These are phyloP conservation scores for Lupinus albus DNA, from an alignment of 306 rosid species.

Conservation along the genomic window DNA sequence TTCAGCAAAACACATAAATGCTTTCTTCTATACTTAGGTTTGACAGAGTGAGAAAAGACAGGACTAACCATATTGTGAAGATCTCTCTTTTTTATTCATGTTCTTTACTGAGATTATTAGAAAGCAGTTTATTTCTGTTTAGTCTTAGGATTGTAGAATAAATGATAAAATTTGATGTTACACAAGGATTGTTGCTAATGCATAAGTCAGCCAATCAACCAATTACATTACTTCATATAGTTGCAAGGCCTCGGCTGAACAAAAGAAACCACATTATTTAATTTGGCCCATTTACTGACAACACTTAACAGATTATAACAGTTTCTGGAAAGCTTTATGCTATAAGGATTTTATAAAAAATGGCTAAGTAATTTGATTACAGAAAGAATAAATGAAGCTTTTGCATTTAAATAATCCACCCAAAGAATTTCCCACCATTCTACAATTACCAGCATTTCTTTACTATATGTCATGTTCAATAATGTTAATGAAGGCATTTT, in stretches of 20 bases:
- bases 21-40: not conserved
- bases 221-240: constrained; percentile 7
- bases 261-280: constrained; percentile 30
- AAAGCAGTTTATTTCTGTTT: not conserved
- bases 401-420: constrained; percentile 4
- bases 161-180: not conserved
- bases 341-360: constrained; percentile 19
- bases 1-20: constrained; percentile 4
- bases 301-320: constrained; percentile 5
- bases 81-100: not conserved
- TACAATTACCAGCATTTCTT: constrained; percentile 21
- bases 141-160: constrained; percentile 9
- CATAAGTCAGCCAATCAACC: constrained; percentile 11
- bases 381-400: constrained; percentile 32
- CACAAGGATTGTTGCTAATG: not conserved
- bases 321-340: constrained; percentile 21
- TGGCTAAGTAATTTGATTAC: constrained; percentile 23
- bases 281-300: constrained; percentile 5
- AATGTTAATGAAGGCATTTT: constrained; percentile 25
- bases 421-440: constrained; percentile 15
- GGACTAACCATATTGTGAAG: constrained; percentile 8
- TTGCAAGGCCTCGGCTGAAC: constrained; percentile 34
- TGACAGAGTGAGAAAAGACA: constrained; percentile 8
- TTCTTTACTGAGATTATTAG: not conserved
- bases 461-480: constrained; percentile 10